A percentile compares a stretch with the other conserved stretches of the same genome.
phyloP scores from a whole-genome alignment of 257 asterid genomes.

The Nicotiana knightiana region DNA sequence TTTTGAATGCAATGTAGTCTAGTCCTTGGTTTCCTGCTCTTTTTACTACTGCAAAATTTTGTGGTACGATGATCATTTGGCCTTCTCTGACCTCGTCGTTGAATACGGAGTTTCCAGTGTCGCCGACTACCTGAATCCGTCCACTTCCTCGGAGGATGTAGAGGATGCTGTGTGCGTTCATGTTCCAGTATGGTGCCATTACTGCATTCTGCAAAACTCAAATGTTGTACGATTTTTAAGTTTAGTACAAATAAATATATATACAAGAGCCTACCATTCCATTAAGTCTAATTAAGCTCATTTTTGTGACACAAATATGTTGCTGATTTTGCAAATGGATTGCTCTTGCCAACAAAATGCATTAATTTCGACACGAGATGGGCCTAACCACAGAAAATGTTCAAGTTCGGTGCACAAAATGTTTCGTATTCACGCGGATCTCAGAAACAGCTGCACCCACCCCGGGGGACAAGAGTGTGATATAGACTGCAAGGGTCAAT shows the following conservation, averaged over 20 bases:
- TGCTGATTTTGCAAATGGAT: too few species aligned
- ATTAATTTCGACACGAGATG: too few species aligned
- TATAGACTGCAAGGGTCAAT: too few species aligned
- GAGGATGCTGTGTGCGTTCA: slow-evolving; percentile 39
- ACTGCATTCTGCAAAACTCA: slow-evolving; percentile 39
- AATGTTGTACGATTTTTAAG: not conserved
- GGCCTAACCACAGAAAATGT: too few species aligned
- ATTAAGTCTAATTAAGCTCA: not conserved
- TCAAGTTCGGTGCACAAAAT: too few species aligned
- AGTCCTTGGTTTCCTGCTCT: slow-evolving; percentile 51
- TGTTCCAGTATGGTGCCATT: slow-evolving; percentile 46
- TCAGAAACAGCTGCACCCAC: too few species aligned
- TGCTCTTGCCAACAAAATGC: too few species aligned
- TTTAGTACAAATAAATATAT: not conserved
- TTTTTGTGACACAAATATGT: not conserved
- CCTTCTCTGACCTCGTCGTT: slow-evolving; percentile 42
- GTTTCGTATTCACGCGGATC: too few species aligned
- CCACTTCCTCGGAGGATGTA: slow-evolving; percentile 49
- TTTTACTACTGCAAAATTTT: slow-evolving; percentile 46
- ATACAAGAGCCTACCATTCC: not conserved
- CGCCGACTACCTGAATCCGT: slow-evolving; percentile 51
- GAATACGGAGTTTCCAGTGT: slow-evolving; percentile 35
- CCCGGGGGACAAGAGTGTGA: too few species aligned
- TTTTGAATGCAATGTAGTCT: slow-evolving; percentile 56
- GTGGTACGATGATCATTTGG: slow-evolving; percentile 53